These are phyloP conservation scores for Trichosporon coremiiforme DNA, from an alignment of 1,284 basidiomycete genomes.

Conservation along the genomic window DNA sequence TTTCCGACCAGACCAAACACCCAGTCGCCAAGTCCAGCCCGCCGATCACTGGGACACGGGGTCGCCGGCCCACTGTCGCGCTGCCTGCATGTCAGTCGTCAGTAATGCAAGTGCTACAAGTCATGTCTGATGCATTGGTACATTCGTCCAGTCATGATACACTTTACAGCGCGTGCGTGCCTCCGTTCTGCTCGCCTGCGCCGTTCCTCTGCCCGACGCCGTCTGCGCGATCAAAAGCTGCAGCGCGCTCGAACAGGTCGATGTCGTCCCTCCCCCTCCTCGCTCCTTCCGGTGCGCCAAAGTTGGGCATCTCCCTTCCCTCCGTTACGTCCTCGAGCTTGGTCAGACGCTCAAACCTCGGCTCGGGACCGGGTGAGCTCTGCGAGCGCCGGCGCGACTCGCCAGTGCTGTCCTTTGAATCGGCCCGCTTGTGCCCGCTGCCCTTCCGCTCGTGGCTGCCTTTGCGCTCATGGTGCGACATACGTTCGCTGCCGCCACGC, in stretches of 20 bases:
- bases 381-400: conserved; percentile 24
- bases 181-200: not conserved
- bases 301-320: not conserved
- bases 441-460: not conserved
- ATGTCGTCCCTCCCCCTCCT: conserved; percentile 7
- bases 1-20: not conserved
- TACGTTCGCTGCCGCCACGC: conserved; percentile 20
- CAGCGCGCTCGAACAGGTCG: conserved; percentile 12
- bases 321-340: conserved; percentile 8
- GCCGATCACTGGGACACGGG: not conserved
- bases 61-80: not conserved
- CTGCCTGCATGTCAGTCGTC: not conserved
- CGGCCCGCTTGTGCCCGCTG: not conserved
- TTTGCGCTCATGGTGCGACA: not conserved
- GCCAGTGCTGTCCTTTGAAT: conserved; percentile 5
- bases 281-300: not conserved
- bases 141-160: conserved; percentile 18
- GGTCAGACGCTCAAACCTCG: not conserved
- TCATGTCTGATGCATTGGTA: conserved; percentile 11
- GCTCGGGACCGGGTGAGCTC: conserved; percentile 28
- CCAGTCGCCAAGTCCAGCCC: not conserved
- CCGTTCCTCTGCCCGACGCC: conserved; percentile 5
- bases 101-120: not conserved
- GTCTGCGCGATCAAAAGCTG: not conserved
- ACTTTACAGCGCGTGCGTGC: conserved; percentile 1